Conservation (phyloP, 495 filamentous ascomycete species). For the Penicillium turbatum region DNA sequence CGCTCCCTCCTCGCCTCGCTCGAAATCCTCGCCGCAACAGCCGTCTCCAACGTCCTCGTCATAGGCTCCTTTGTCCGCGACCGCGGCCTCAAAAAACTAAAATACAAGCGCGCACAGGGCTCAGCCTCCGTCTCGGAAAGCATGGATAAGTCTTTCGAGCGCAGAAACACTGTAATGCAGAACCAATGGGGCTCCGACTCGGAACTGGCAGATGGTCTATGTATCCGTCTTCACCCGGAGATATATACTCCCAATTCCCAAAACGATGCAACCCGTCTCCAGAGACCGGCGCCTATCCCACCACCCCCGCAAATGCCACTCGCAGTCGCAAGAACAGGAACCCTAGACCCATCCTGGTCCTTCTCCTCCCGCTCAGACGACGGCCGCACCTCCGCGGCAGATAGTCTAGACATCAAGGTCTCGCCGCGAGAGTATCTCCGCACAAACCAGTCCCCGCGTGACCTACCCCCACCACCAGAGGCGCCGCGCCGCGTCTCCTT, state of each 20-base stretch:
- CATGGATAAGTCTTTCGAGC: slow-evolving; percentile 46
- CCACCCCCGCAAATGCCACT: slow-evolving; percentile 21
- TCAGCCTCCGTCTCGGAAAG: slow-evolving; percentile 50
- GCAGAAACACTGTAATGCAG: slow-evolving; percentile 48
- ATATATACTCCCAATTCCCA: slow-evolving; percentile 38
- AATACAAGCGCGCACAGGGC: slow-evolving; percentile 57
- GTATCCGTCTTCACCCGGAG: slow-evolving; percentile 60
- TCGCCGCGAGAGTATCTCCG: slow-evolving; percentile 38
- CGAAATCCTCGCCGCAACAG: slow-evolving; percentile 72
- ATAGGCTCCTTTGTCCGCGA: slow-evolving; percentile 81
- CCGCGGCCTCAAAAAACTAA: slow-evolving; percentile 70
- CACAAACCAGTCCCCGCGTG: slow-evolving; percentile 25
- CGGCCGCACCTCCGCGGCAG: slow-evolving; percentile 25
- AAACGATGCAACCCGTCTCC: background rate
- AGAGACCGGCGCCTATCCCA: slow-evolving; percentile 34
- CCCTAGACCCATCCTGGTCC: slow-evolving; percentile 32
- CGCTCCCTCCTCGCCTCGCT: slow-evolving; percentile 74
- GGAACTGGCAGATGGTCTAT: slow-evolving; percentile 68
- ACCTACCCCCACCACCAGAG: slow-evolving; percentile 20
- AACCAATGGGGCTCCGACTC: slow-evolving; percentile 78
- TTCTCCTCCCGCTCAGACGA: slow-evolving; percentile 30
- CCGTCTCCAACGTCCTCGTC: slow-evolving; percentile 71
- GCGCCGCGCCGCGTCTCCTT: slow-evolving; percentile 54
- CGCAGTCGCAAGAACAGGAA: slow-evolving; percentile 22
- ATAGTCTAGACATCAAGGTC: slow-evolving; percentile 34